These are phyloP conservation scores for Mucor circinelloides DNA, from an alignment of 371 early-diverging fungal species.

Conservation along the genomic window DNA sequence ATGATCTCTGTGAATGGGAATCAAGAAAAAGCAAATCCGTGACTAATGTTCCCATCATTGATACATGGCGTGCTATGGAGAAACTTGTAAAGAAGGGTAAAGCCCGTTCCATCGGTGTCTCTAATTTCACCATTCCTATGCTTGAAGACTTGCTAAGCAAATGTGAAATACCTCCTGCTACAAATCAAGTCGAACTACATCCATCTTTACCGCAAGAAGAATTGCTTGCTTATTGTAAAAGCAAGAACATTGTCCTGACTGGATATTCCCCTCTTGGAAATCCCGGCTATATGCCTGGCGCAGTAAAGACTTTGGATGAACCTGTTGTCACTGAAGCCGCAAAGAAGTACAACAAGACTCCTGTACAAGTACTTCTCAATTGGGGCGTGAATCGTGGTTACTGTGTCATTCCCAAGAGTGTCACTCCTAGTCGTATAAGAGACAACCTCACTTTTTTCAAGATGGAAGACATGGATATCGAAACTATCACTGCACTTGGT, in stretches of 20 bases:
- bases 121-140: conserved; percentile 68
- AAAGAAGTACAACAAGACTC: conserved; percentile 64
- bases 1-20: conserved; percentile 22
- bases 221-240: conserved; percentile 37
- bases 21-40: conserved; percentile 30
- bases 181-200: conserved; percentile 78
- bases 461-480: conserved; percentile 36
- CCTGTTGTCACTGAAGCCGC: conserved; percentile 56
- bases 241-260: conserved; percentile 41
- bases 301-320: conserved; percentile 24
- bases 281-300: conserved; percentile 28
- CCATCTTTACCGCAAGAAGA: conserved; percentile 51
- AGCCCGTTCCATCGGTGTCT: conserved; percentile 65
- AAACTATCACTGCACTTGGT: conserved; percentile 36
- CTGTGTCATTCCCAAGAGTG: conserved; percentile 64
- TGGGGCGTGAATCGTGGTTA: conserved; percentile 77
- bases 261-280: conserved; percentile 51
- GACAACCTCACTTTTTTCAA: conserved; percentile 43
- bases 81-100: conserved; percentile 59
- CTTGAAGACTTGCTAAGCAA: conserved; percentile 67
- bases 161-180: conserved; percentile 79
- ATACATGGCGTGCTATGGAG: conserved; percentile 87
- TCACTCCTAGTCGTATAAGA: conserved; percentile 46
- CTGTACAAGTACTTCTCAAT: conserved; percentile 74
- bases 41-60: conserved; percentile 52